Evolutionary conservation across 352 stramenopile species (phyloP).

Genomic region (Aphanomyces stellatus): DNA sequence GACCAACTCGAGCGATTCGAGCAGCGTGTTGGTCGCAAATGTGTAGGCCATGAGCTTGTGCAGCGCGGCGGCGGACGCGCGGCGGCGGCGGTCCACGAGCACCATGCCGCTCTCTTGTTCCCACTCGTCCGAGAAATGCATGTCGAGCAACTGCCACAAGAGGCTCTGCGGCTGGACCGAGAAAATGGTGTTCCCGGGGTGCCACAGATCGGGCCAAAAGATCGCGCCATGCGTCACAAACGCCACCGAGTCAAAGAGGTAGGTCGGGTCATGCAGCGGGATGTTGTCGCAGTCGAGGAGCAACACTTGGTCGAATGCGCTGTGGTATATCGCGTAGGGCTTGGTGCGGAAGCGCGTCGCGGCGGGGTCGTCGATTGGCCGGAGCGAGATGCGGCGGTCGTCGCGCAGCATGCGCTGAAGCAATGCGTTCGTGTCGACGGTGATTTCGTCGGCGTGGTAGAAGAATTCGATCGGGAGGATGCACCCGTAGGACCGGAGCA

Average conservation of each 20-base stretch:
- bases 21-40: slow-evolving; percentile 22
- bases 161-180: slow-evolving; percentile 59
- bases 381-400: slow-evolving; percentile 44
- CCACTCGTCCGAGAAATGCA: slow-evolving; percentile 56
- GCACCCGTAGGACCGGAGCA: slow-evolving; percentile 32
- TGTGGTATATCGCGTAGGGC: slow-evolving; percentile 65
- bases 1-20: slow-evolving; percentile 41
- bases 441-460: slow-evolving; percentile 48
- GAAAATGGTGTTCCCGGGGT: slow-evolving; percentile 57
- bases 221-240: slow-evolving; percentile 43
- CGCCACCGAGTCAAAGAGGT: slow-evolving; percentile 44
- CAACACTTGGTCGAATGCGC: slow-evolving; percentile 62
- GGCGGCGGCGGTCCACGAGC: slow-evolving; percentile 42
- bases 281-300: slow-evolving; percentile 76
- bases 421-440: slow-evolving; percentile 35
- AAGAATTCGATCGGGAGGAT: slow-evolving; percentile 59
- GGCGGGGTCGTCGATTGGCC: slow-evolving; percentile 48
- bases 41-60: slow-evolving; percentile 64
- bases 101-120: slow-evolving; percentile 75
- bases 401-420: slow-evolving; percentile 29
- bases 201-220: slow-evolving; percentile 80
- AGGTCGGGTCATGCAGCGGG: slow-evolving; percentile 47
- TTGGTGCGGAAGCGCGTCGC: slow-evolving; percentile 60
- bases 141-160: slow-evolving; percentile 55
- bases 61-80: slow-evolving; percentile 36